Conservation (phyloP, 2,329 filamentous ascomycete genomes). For the Pseudogymnoascus sp. region DNA sequence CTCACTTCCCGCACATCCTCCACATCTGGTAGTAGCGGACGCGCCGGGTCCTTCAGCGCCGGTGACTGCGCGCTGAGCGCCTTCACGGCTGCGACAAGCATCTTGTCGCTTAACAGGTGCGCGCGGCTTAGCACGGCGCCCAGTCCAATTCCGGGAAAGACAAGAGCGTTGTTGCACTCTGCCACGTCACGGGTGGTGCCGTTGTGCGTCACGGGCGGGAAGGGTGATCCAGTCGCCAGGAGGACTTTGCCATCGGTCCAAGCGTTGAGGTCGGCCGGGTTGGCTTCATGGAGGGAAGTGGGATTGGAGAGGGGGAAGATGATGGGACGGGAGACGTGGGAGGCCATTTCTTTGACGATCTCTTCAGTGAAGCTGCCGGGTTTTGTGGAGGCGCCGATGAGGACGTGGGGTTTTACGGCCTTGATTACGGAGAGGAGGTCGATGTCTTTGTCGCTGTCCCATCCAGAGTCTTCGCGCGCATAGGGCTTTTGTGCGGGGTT, state of each 20-base stretch:
- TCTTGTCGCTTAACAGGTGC: slow-evolving; percentile 61
- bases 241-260: slow-evolving; percentile 76
- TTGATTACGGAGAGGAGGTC: slow-evolving; percentile 62
- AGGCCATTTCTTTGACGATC: slow-evolving; percentile 65
- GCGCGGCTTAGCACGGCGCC: slow-evolving; percentile 67
- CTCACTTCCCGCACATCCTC: slow-evolving; percentile 67
- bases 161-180: slow-evolving; percentile 84
- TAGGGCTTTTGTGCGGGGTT: slow-evolving; percentile 58
- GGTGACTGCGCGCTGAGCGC: slow-evolving; percentile 67
- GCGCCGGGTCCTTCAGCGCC: slow-evolving; percentile 55
- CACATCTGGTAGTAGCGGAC: slow-evolving; percentile 70
- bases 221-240: slow-evolving; percentile 78
- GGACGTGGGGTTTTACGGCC: slow-evolving; percentile 67
- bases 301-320: slow-evolving; percentile 81
- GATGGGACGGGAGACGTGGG: slow-evolving; percentile 64
- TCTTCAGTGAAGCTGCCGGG: slow-evolving; percentile 66
- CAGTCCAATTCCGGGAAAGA: slow-evolving; percentile 80
- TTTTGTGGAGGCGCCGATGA: slow-evolving; percentile 78
- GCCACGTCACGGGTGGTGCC: slow-evolving; percentile 48
- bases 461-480: slow-evolving; percentile 57
- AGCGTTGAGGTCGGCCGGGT: slow-evolving; percentile 64
- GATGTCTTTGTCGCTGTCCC: slow-evolving; percentile 48
- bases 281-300: slow-evolving; percentile 74
- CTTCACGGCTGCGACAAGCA: slow-evolving; percentile 74
- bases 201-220: slow-evolving; percentile 61